Percentiles rank a stretch among this genome's conserved stretches.
Evolutionary conservation across 2,329 filamentous ascomycete genomes (phyloP).

Genomic region (Botrytis medusae): DNA sequence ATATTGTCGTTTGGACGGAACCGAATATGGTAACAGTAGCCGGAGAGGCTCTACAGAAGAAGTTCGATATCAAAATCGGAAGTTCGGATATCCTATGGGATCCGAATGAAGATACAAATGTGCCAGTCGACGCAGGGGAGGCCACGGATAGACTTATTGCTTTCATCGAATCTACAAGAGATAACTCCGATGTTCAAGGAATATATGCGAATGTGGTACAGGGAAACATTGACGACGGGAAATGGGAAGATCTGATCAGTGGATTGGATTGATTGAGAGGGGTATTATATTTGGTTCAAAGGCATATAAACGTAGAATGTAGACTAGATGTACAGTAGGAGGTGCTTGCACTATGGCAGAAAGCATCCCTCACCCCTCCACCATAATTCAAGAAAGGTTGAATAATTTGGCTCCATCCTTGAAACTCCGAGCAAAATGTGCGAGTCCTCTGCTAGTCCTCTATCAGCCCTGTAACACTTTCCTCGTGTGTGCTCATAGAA

Average conservation of each 20-base stretch:
- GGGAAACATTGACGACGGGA: constrained; percentile 52
- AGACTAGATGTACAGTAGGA: constrained; percentile 5
- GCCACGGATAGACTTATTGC: constrained; percentile 57
- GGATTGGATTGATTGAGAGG: constrained; percentile 48
- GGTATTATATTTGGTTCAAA: constrained; percentile 27
- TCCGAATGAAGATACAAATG: constrained; percentile 75
- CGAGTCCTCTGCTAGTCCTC: background rate
- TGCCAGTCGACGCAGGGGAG: constrained; percentile 58
- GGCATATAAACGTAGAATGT: constrained; percentile 24
- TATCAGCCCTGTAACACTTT: background rate
- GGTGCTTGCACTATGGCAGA: background rate
- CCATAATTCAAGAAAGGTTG: background rate
- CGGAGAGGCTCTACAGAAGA: constrained; percentile 61
- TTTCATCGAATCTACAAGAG: constrained; percentile 60
- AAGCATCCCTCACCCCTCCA: background rate
- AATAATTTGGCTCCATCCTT: background rate
- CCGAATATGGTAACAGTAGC: constrained; percentile 64
- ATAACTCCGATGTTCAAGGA: constrained; percentile 71
- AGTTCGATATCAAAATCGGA: constrained; percentile 65
- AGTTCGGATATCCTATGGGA: constrained; percentile 83
- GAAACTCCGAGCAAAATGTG: background rate
- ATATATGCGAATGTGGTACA: constrained; percentile 70
- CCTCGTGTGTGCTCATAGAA: background rate
- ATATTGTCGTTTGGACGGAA: constrained; percentile 69
- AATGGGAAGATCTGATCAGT: constrained; percentile 55